A percentile compares a stretch with the other conserved stretches of the same genome.
Evolutionary conservation across 164 flowering plant genomes (phyloP).

Genomic region (Berberis thunbergii): DNA sequence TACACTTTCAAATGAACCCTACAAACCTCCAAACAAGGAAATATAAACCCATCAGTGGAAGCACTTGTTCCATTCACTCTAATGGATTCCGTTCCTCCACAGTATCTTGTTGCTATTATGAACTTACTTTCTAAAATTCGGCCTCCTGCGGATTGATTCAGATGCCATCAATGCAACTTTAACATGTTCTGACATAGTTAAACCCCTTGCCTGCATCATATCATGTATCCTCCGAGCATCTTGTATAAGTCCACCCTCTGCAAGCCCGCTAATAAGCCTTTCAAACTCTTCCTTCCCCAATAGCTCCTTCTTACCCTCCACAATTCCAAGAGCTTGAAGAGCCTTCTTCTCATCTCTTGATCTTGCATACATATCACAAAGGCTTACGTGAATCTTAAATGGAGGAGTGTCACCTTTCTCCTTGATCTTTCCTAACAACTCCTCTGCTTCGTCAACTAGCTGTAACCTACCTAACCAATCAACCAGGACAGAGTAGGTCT

Average conservation of each 20-base stretch:
- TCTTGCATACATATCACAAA: conserved; percentile 71
- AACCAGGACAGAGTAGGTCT: conserved; percentile 65
- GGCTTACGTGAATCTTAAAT: conserved; percentile 56
- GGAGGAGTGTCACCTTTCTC: conserved; percentile 63
- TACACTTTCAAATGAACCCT: too few relatives aligned
- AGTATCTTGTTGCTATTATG: too few relatives aligned
- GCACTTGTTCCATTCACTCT: neutral
- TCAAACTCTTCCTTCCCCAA: conserved; percentile 51
- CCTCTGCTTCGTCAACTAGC: conserved; percentile 78
- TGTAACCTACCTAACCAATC: conserved; percentile 75
- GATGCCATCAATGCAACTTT: conserved; percentile 37
- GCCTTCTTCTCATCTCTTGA: conserved; percentile 58
- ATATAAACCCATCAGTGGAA: too few relatives aligned
- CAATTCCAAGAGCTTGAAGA: conserved; percentile 50
- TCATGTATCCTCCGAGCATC: conserved; percentile 49
- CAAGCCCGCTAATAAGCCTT: conserved; percentile 50
- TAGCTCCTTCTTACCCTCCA: conserved; percentile 61
- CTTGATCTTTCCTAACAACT: conserved; percentile 44
- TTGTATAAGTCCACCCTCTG: conserved; percentile 45
- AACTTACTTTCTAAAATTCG: neutral
- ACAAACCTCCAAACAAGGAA: too few relatives aligned
- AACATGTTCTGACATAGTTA: conserved; percentile 28
- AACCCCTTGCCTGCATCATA: conserved; percentile 62
- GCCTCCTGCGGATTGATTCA: conserved; percentile 3
- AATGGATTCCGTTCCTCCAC: neutral